Evolutionary conservation across 306 rosid species (phyloP), one percentile per base, ranked within the genome.

Genomic region (Acmispon strigosus): DNA sequence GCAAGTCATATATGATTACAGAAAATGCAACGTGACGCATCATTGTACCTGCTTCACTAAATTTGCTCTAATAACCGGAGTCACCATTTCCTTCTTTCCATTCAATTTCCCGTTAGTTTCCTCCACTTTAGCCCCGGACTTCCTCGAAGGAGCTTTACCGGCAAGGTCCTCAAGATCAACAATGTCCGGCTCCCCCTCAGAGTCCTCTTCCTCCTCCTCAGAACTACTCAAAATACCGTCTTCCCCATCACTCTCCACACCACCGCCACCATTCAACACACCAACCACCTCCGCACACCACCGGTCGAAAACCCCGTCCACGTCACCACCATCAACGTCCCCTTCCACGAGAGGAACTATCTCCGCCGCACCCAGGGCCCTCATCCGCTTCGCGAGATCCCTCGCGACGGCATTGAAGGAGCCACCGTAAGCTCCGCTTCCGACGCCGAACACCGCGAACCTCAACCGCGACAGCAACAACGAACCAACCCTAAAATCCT

Each of bases 151-250:
- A 14, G 75, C 96, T 84, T 94, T 91, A 51, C 99, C 99, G 12
- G 92, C 99, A 83, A 94, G 87, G 62, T 94, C 99, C 81, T 94
- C 99, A 41, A 94, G 92, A 82, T 94, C 99, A 83, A 91, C 92
- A 66, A 93, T 81, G 4, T 85, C 96, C 8, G 79, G 55, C 45
- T 78, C 89, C 54, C 5, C 77, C 42, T 37, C 79, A 10, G 37
- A 32, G 6, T 32, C 37, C 82, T 71, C 59, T 78, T 87, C 36
- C 56, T 84, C 90, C 19, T 82, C 86, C 45, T 87, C 96, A 5
- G 85, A 86, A n/a, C 82, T 75, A 15, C 82, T 75, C 71, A 78
- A 87, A 64, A 69, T 80, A 52, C 79, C 83, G 44, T 61, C 69
- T 45, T 86, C 92, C 53, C 8, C 77, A 10, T 15, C 80, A 60